Percentiles rank a stretch among this genome's conserved stretches.
phyloP scores from a whole-genome alignment of 345 rosid genomes.

The Syzygium jambos region DNA sequence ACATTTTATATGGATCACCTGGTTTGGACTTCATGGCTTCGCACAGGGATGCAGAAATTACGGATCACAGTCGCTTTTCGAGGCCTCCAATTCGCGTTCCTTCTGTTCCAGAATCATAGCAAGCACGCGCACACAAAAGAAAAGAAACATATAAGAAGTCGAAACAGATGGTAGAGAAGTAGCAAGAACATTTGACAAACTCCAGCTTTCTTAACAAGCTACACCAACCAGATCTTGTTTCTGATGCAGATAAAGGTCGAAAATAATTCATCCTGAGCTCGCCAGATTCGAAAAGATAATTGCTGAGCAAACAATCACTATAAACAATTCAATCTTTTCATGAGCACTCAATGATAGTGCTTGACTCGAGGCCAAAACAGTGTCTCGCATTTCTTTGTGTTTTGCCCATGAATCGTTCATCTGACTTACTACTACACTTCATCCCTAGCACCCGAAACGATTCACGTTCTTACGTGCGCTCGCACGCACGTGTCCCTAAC shows the following conservation, averaged over 20 bases:
- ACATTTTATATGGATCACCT: slow-evolving; percentile 17
- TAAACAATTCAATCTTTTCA: not conserved
- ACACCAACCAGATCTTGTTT: not conserved
- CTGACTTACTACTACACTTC: not conserved
- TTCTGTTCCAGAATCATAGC: slow-evolving; percentile 13
- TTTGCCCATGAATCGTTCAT: not conserved
- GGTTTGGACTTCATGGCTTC: slow-evolving; percentile 68
- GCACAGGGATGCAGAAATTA: slow-evolving; percentile 71
- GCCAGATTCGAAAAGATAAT: not conserved
- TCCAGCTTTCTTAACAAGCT: not conserved
- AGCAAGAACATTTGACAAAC: not conserved
- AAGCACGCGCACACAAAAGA: not conserved
- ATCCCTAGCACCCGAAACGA: too few relatives aligned
- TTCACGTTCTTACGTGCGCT: not conserved
- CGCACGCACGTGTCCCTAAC: not conserved
- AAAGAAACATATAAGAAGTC: not conserved
- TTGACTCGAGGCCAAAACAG: not conserved
- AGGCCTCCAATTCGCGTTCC: slow-evolving; percentile 38
- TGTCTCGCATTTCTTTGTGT: not conserved
- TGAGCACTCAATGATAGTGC: not conserved
- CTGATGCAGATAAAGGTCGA: not conserved
- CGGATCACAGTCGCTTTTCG: slow-evolving; percentile 59
- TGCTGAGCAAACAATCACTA: not conserved
- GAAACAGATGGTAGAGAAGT: not conserved
- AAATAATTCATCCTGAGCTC: not conserved